phyloP scores from a whole-genome alignment of 225 moss, liverwort and hornwort genomes.

The Neckera pumila region DNA sequence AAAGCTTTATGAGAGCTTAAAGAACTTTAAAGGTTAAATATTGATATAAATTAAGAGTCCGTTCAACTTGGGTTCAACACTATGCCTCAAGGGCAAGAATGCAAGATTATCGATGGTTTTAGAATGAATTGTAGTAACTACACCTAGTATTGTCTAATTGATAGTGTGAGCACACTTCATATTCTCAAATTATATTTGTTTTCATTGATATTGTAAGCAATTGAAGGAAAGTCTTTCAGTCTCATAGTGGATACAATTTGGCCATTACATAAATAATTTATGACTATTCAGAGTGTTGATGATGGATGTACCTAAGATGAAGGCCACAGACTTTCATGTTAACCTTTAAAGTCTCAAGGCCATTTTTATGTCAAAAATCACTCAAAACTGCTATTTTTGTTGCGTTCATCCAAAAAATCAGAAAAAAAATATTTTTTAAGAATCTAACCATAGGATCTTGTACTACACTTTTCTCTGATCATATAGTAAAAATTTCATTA shows the following conservation, averaged over 20 bases:
- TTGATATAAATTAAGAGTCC: neutral
- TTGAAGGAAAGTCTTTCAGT: neutral
- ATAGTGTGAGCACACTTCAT: neutral
- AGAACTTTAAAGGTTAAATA: neutral
- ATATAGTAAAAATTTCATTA: no score
- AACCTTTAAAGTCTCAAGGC: no score
- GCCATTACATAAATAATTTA: neutral
- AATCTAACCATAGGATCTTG: no score
- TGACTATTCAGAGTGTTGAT: neutral
- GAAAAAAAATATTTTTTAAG: no score
- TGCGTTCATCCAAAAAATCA: no score
- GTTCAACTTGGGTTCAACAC: rapidly evolving
- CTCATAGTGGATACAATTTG: neutral
- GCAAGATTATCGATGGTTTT: neutral
- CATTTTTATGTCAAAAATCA: no score
- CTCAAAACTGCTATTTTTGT: no score
- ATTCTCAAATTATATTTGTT: neutral
- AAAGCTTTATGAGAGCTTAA: rapidly evolving
- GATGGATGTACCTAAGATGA: neutral
- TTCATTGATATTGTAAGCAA: neutral
- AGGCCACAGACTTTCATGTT: neutral
- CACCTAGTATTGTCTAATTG: neutral
- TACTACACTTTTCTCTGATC: no score
- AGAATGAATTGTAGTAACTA: neutral
- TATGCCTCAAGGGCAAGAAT: neutral